Evolutionary conservation across 345 rosid genomes (phyloP).

Genomic region (Syzygium oleosum): DNA sequence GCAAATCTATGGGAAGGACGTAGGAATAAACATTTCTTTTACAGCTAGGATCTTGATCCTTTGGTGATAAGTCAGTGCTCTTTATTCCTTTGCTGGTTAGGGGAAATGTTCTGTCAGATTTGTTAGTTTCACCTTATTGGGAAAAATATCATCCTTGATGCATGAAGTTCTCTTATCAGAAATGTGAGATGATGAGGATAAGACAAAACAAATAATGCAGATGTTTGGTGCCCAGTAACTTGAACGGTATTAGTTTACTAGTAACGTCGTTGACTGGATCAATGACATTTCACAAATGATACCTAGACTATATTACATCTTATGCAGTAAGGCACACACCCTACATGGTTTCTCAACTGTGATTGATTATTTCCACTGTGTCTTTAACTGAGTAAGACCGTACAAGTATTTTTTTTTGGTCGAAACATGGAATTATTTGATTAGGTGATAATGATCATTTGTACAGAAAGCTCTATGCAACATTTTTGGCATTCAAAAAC

Average conservation of each 20-base stretch:
- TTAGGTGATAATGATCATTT: not conserved
- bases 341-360: too few relatives aligned
- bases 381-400: not conserved
- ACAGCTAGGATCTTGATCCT: not conserved
- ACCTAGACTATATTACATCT: not conserved
- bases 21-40: not conserved
- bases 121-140: not conserved
- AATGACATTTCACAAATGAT: not conserved
- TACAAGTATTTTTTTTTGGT: too few relatives aligned
- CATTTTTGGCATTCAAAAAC: not conserved
- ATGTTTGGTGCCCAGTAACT: not conserved
- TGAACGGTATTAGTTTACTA: not conserved
- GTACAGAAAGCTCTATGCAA: not conserved
- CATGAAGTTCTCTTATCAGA: not conserved
- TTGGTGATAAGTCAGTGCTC: not conserved
- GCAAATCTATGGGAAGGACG: not conserved
- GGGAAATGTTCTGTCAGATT: not conserved
- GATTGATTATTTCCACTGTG: too few relatives aligned
- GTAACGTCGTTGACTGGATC: not conserved
- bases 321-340: too few relatives aligned
- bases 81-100: not conserved
- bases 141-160: not conserved
- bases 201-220: not conserved
- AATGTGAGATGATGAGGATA: not conserved
- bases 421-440: too few relatives aligned